Evolutionary conservation across 257 asterid species (phyloP).

Genomic region (Avicennia marina): DNA sequence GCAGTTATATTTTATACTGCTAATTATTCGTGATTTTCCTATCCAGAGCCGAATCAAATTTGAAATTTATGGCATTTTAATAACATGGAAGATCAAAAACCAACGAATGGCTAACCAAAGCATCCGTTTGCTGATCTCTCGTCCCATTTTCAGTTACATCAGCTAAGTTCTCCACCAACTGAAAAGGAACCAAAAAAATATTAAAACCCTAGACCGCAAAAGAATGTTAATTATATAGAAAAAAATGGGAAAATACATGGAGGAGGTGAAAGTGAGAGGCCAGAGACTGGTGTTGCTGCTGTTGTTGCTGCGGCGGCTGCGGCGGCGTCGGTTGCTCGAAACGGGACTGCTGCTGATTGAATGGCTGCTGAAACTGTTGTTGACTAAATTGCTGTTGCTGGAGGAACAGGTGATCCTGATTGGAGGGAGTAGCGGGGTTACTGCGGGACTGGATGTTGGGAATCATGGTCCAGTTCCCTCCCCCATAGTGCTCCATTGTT

Average conservation of each 20-base stretch:
- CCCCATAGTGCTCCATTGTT: constrained; percentile 71
- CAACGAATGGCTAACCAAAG: constrained; percentile 51
- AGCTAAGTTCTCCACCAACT: constrained; percentile 93
- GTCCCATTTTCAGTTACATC: constrained; percentile 73
- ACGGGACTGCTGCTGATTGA: constrained; percentile 47
- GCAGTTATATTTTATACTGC: neutral
- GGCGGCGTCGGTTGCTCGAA: constrained; percentile 26
- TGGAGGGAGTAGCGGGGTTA: constrained; percentile 77
- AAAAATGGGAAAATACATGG: constrained; percentile 36
- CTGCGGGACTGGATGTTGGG: constrained; percentile 75
- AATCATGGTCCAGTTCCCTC: constrained; percentile 82
- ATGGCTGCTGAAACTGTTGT: constrained; percentile 52
- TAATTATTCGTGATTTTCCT: neutral
- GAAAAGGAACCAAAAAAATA: neutral
- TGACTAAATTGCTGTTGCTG: constrained; percentile 62
- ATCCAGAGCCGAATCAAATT: neutral
- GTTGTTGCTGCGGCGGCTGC: constrained; percentile 31
- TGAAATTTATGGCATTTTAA: neutral
- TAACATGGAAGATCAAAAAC: neutral
- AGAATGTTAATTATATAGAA: neutral
- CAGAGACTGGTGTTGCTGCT: constrained; percentile 62
- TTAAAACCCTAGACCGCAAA: neutral
- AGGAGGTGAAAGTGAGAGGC: constrained; percentile 74
- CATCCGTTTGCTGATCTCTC: constrained; percentile 93
- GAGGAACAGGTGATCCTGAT: constrained; percentile 58